Conservation (phyloP, 106 monocot genomes). For the Agapanthus africanus region DNA sequence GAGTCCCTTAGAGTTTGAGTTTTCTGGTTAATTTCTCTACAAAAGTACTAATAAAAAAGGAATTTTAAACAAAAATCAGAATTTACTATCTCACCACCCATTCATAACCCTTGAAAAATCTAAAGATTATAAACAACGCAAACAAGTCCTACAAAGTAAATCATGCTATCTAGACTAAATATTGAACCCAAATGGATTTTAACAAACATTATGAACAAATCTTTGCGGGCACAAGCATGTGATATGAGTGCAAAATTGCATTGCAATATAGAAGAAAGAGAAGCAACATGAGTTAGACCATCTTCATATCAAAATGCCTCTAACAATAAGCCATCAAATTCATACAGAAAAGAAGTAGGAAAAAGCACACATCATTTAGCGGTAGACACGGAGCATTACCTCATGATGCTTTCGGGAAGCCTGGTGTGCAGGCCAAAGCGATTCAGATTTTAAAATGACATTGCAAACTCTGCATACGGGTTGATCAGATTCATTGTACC, state of each 20-base stretch:
- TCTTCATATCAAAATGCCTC: neutral
- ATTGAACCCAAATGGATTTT: neutral
- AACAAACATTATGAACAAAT: neutral
- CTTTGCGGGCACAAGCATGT: neutral
- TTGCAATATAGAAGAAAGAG: neutral
- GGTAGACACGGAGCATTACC: constrained; percentile 32
- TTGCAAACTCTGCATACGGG: constrained; percentile 91
- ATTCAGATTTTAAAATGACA: constrained; percentile 76
- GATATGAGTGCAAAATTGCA: neutral
- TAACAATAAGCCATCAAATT: neutral
- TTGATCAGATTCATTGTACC: constrained; percentile 92
- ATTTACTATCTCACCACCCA: neutral
- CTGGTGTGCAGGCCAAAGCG: constrained; percentile 83
- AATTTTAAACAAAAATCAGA: neutral
- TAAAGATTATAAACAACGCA: neutral
- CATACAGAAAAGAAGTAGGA: neutral
- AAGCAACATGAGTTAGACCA: neutral
- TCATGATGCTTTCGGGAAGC: constrained; percentile 89
- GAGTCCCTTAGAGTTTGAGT: too few species aligned
- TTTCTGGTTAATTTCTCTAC: too few species aligned
- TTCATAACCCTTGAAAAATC: neutral
- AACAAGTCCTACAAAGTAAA: neutral
- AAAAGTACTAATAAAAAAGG: neutral
- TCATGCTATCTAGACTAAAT: neutral
- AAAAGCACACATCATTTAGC: neutral